phyloP scores from a whole-genome alignment of 768 basidiomycete species.

The Heimioporus sp. region DNA sequence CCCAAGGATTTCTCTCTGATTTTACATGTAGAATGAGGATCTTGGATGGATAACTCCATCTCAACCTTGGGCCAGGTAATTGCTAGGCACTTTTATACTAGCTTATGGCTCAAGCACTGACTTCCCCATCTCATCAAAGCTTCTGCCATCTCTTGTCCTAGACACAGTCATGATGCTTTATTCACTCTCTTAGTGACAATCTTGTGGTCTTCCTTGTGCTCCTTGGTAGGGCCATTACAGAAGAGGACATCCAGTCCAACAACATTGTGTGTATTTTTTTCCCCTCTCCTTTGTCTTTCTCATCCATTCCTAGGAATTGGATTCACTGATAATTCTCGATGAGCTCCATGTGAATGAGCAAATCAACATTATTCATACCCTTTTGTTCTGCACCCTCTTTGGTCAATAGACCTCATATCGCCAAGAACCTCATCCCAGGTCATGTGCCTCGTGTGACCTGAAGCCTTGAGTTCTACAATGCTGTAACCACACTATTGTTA shows the following conservation, averaged over 20 bases:
- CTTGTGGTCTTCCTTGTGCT: conserved; percentile 33
- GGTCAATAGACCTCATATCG: conserved; percentile 24
- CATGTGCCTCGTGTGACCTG: conserved; percentile 20
- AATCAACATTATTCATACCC: conserved; percentile 39
- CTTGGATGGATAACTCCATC: no score
- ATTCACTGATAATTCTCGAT: conserved; percentile 37
- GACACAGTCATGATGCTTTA: conserved; percentile 40
- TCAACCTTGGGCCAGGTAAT: no score
- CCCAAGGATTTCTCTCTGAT: no score
- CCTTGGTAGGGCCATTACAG: conserved; percentile 42
- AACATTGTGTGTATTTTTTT: conserved; percentile 43
- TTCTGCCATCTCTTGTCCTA: conserved; percentile 30
- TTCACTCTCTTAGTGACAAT: conserved; percentile 35
- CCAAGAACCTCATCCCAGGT: conserved; percentile 7
- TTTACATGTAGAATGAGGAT: no score
- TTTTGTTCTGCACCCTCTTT: conserved; percentile 38
- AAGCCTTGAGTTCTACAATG: no score
- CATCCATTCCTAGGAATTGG: conserved; percentile 37
- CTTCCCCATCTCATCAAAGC: no score
- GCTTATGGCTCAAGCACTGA: no score
- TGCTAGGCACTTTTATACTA: no score
- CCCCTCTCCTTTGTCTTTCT: not conserved
- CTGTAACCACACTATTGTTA: no score
- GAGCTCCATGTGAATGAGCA: conserved; percentile 34
- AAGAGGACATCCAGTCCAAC: conserved; percentile 43